A percentile compares a stretch with the other conserved stretches of the same genome.
phyloP scores from a whole-genome alignment of 1,139 yeast species.

The Hemisphaericaspora subhashii region DNA sequence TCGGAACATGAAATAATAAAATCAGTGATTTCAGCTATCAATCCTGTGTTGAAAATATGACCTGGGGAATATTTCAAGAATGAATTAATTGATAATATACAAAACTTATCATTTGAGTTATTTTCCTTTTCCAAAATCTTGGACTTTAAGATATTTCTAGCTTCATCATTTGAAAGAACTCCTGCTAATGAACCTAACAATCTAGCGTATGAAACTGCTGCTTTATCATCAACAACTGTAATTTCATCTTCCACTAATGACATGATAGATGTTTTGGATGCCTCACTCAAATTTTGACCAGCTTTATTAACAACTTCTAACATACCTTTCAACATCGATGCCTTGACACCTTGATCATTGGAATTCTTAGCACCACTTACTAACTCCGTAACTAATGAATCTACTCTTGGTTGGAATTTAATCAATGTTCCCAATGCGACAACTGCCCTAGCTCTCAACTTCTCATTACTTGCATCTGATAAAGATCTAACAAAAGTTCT shows the following conservation, averaged over 20 bases:
- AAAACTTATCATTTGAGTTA: conserved; percentile 54
- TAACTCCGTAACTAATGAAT: conserved; percentile 84
- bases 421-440: conserved; percentile 84
- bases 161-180: conserved; percentile 66
- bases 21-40: conserved; percentile 46
- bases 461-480: conserved; percentile 71
- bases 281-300: conserved; percentile 73
- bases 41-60: conserved; percentile 54
- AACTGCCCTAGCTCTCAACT: conserved; percentile 83
- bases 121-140: conserved; percentile 52
- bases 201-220: conserved; percentile 75
- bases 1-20: conserved; percentile 50
- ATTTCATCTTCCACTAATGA: conserved; percentile 77
- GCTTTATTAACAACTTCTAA: conserved; percentile 81
- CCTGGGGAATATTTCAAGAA: conserved; percentile 74
- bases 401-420: conserved; percentile 89
- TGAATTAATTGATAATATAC: conserved; percentile 73
- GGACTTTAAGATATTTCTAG: conserved; percentile 54
- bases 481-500: conserved; percentile 94
- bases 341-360: conserved; percentile 63
- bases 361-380: conserved; percentile 70
- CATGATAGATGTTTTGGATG: conserved; percentile 68
- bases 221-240: conserved; percentile 47
- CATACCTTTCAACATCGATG: conserved; percentile 84
- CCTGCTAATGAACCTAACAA: conserved; percentile 76